Evolutionary conservation across 2,329 filamentous ascomycete species (phyloP), one percentile per base, ranked within the genome.

Genomic region (Huntiella omanensis): DNA sequence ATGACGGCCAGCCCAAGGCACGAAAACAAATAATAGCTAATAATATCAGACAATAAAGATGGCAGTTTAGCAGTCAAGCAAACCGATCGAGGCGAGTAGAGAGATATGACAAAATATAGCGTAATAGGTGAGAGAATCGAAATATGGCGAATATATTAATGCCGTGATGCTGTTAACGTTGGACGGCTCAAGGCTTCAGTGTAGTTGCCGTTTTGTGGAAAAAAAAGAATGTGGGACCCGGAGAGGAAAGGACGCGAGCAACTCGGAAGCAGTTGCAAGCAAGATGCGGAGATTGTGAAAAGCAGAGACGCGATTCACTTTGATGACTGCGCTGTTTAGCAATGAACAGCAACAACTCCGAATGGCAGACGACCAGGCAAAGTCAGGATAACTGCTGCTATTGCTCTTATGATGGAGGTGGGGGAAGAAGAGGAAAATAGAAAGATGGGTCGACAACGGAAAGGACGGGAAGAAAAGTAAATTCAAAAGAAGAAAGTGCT

Each of bases 341-440:
- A 40, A 40, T 28, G 22, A 28, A 28, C 22, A 28, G 22, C 22
- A 28, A 28, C 22, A 28, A 43, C 40, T 43, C 34, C 13, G 40
- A 33, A 32, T 32, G 40, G 40, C 40, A 17, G 40, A 43, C 40
- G 40, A 34, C 32, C 40, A 43, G 40, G 36, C 34, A 45, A 45
- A 45, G 43, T 22, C 34, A 45, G 13, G 8, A 19, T 16, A 33
- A 33, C 34, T 32, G 32, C 34, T 45, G 22, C 22, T 28, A 28
- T 37, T 45, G 34, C 34, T 45, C 19, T 33, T 38, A 11, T 22
- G 16, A 35, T 43, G 40, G 40, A 43, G 17, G 40, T 43, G 40
- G 42, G 42, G 40, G 39, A 38, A 45, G 43, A 48, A 50, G 39
- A 49, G 36, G 38, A 53, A 43, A 47, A 52, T 45, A 46, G 47